Conservation (phyloP, 345 rosid species). For the Populus nigra region DNA sequence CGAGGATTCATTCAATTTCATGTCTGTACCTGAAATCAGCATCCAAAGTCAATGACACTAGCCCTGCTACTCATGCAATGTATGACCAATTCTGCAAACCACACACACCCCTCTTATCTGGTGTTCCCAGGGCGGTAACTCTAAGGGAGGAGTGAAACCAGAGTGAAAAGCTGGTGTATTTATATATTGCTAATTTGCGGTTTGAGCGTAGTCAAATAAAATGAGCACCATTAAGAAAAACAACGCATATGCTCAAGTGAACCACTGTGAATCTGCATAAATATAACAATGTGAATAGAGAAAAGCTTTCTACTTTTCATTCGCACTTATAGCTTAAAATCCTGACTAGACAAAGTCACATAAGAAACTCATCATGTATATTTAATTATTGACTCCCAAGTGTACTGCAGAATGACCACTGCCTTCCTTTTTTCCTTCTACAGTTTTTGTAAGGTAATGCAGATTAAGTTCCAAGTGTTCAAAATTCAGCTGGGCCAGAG, state of each 20-base stretch:
- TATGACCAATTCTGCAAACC: background rate
- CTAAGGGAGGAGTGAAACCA: too few species aligned
- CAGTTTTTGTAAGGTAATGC: background rate
- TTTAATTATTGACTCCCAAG: background rate
- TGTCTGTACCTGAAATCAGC: slow-evolving; percentile 50
- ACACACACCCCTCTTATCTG: background rate
- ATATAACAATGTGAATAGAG: background rate
- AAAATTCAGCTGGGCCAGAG: background rate
- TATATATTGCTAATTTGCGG: background rate
- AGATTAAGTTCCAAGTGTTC: background rate
- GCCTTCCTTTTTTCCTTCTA: background rate
- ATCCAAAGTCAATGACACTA: slow-evolving; percentile 14
- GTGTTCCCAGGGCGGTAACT: too few species aligned
- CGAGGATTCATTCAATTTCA: slow-evolving; percentile 57
- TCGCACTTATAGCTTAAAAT: background rate
- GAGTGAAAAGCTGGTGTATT: background rate
- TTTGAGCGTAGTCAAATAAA: background rate
- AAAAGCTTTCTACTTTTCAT: background rate
- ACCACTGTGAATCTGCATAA: background rate
- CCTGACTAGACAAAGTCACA: background rate
- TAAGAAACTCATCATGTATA: background rate
- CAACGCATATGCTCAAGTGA: background rate
- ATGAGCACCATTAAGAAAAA: background rate
- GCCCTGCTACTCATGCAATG: background rate
- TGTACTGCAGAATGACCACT: background rate